A percentile compares a stretch with the other conserved stretches of the same genome.
Evolutionary conservation across 371 early-diverging fungal species (phyloP).

Genomic region (Actinomortierella ambigua): DNA sequence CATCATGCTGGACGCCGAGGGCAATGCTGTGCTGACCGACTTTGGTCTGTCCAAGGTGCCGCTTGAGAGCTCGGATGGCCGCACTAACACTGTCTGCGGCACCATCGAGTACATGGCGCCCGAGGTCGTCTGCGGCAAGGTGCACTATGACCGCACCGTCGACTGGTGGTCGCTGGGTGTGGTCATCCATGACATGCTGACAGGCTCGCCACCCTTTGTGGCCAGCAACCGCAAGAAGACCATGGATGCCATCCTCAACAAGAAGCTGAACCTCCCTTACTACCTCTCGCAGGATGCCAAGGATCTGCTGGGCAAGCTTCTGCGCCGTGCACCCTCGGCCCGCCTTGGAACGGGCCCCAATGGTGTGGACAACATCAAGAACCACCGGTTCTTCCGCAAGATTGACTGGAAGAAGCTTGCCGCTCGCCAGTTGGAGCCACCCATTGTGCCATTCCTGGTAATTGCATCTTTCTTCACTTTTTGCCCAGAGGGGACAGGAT

Average conservation of each 20-base stretch:
- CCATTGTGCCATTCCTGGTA: constrained; percentile 79
- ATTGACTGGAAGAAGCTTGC: constrained; percentile 81
- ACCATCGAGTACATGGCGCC: constrained; percentile 87
- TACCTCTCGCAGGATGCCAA: constrained; percentile 72
- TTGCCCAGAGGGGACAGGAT: too few relatives aligned
- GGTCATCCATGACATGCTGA: constrained; percentile 88
- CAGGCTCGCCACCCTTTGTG: constrained; percentile 79
- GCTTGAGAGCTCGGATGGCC: constrained; percentile 67
- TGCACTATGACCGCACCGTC: constrained; percentile 85
- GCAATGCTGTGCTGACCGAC: constrained; percentile 91
- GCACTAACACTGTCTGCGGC: constrained; percentile 91
- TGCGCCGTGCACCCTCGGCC: constrained; percentile 75
- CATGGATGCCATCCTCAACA: constrained; percentile 79
- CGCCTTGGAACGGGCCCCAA: constrained; percentile 72
- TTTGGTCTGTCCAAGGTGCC: constrained; percentile 90
- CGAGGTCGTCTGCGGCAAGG: constrained; percentile 75
- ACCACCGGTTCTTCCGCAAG: constrained; percentile 87
- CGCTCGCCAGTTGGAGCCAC: constrained; percentile 68
- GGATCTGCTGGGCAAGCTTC: constrained; percentile 64
- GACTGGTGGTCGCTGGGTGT: constrained; percentile 98
- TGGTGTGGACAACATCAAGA: constrained; percentile 80
- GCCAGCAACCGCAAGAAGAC: constrained; percentile 77
- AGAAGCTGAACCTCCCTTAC: constrained; percentile 74
- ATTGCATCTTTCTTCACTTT: not conserved
- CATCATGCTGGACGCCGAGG: constrained; percentile 75